Conservation (phyloP, 169 alveolate genomes). For the Plasmodium inui region DNA sequence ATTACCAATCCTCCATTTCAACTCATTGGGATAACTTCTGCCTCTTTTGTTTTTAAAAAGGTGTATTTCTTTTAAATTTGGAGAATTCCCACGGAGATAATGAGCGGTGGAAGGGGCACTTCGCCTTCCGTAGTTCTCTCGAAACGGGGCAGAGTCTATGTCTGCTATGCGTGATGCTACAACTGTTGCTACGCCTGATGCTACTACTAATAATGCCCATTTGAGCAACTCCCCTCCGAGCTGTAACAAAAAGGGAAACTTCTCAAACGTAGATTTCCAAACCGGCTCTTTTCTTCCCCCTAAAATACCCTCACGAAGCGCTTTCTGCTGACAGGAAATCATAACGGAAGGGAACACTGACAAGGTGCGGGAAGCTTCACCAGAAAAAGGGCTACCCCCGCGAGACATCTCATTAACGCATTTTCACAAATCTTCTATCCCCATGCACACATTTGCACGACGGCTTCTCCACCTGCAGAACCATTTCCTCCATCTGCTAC, state of each 20-base stretch:
- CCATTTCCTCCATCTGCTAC: background rate
- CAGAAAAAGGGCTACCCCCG: background rate
- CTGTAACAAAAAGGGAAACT: background rate
- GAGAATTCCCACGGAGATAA: background rate
- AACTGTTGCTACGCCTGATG: background rate
- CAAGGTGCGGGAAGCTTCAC: background rate
- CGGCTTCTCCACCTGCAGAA: background rate
- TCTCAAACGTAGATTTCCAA: background rate
- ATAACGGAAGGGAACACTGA: background rate
- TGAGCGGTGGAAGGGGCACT: background rate
- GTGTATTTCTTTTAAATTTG: background rate
- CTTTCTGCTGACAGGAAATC: background rate
- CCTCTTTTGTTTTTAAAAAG: conserved; percentile 13
- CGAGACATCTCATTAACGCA: background rate
- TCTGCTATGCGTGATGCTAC: background rate
- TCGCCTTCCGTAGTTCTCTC: background rate
- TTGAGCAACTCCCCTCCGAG: background rate
- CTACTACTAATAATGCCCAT: background rate
- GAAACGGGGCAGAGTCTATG: background rate
- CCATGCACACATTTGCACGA: conserved; percentile 7
- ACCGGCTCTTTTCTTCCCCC: background rate
- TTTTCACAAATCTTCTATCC: background rate
- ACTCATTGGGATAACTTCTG: background rate
- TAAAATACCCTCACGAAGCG: background rate
- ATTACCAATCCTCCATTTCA: background rate